These are phyloP conservation scores for Phyllosticta citrichinensis DNA, from an alignment of 2,329 filamentous ascomycete species.

Conservation along the genomic window DNA sequence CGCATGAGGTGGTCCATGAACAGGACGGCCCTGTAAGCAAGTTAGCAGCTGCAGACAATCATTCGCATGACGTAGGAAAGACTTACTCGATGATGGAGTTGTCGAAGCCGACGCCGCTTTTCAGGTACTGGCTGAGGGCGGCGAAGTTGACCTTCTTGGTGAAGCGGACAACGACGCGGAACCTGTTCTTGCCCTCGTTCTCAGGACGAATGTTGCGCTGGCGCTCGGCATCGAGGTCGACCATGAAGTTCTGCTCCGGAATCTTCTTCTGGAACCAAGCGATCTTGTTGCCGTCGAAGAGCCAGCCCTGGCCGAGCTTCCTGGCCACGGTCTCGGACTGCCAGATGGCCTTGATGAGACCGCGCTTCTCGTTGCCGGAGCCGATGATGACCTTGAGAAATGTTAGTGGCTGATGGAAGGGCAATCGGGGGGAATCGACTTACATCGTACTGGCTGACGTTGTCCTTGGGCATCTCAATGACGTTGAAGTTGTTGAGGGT, in stretches of 20 bases:
- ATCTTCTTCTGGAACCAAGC: slow-evolving; percentile 52
- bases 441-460: slow-evolving; percentile 79
- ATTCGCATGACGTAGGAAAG: background rate
- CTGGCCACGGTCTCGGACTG: slow-evolving; percentile 50
- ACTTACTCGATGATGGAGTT: slow-evolving; percentile 23
- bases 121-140: slow-evolving; percentile 56
- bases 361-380: slow-evolving; percentile 52
- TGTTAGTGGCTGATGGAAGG: background rate
- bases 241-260: slow-evolving; percentile 33
- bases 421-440: slow-evolving; percentile 28
- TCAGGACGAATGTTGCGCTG: slow-evolving; percentile 24
- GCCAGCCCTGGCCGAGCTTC: slow-evolving; percentile 48
- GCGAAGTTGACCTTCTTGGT: slow-evolving; percentile 61
- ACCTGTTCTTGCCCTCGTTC: slow-evolving; percentile 34
- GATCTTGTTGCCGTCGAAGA: slow-evolving; percentile 76
- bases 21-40: slow-evolving; percentile 69
- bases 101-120: slow-evolving; percentile 50
- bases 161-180: slow-evolving; percentile 52
- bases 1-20: slow-evolving; percentile 87
- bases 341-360: slow-evolving; percentile 70
- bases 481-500: slow-evolving; percentile 69
- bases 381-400: slow-evolving; percentile 53
- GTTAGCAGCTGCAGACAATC: slow-evolving; percentile 16
- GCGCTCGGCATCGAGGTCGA: slow-evolving; percentile 65
- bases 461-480: slow-evolving; percentile 44